These are phyloP conservation scores for Aspergillus felis DNA, from an alignment of 2,329 filamentous ascomycete genomes.

Conservation along the genomic window DNA sequence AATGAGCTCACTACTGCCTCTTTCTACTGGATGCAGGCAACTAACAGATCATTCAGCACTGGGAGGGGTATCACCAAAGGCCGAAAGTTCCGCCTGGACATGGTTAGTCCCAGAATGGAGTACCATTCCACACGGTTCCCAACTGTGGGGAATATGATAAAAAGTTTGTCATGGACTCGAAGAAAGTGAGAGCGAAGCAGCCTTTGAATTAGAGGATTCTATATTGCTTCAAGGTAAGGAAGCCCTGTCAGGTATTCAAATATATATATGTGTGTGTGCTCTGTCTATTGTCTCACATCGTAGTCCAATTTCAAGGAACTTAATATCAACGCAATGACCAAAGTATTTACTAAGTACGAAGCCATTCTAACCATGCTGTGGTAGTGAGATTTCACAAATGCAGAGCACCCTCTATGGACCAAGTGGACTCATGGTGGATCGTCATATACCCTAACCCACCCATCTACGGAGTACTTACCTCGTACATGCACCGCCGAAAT, in stretches of 20 bases:
- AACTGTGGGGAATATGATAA: no score
- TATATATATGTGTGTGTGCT: no score
- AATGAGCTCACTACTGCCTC: neutral
- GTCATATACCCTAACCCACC: neutral
- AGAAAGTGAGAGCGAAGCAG: no score
- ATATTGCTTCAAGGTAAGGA: neutral
- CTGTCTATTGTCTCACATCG: no score
- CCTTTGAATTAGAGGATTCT: neutral
- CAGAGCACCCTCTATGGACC: no score
- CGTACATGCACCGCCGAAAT: constrained; percentile 13
- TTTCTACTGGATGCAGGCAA: neutral
- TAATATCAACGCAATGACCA: neutral
- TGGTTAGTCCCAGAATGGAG: no score
- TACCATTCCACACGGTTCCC: no score
- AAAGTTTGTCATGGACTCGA: no score
- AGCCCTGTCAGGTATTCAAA: no score
- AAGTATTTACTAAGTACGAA: neutral
- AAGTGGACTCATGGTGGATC: neutral
- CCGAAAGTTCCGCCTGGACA: no score
- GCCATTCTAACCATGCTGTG: neutral
- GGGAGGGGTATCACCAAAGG: neutral
- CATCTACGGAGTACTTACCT: no score
- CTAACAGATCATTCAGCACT: neutral
- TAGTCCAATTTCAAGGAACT: neutral
- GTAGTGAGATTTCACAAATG: neutral